phyloP scores from a whole-genome alignment of 345 rosid genomes.

The sweet orange (Citrus sinensis) region DVS_A1.0 CM039166.1:21026001-21026500 shows the following conservation, averaged over 20 bases:
- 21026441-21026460: constrained; percentile 50
- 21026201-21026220: constrained; percentile 86
- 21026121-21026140: neutral
- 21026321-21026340: constrained; percentile 2
- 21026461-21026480: constrained; percentile 73
- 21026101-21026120: neutral
- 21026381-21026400: constrained; percentile 14
- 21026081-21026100: constrained; percentile 1
- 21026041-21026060: neutral
- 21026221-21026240: constrained; percentile 83
- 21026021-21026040: constrained; percentile 8
- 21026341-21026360: neutral
- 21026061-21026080: neutral
- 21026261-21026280: constrained; percentile 85
- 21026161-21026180: constrained; percentile 1
- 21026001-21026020: neutral
- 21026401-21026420: constrained; percentile 93
- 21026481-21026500: constrained; percentile 43
- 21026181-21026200: constrained; percentile 5
- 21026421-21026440: constrained; percentile 79
- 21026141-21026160: constrained; percentile 3
- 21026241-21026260: constrained; percentile 80
- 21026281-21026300: constrained; percentile 1
- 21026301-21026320: neutral
- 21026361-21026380: neutral